Evolutionary conservation across 306 rosid genomes (phyloP).

Genomic region (Elaeagnus macrophylla): DNA sequence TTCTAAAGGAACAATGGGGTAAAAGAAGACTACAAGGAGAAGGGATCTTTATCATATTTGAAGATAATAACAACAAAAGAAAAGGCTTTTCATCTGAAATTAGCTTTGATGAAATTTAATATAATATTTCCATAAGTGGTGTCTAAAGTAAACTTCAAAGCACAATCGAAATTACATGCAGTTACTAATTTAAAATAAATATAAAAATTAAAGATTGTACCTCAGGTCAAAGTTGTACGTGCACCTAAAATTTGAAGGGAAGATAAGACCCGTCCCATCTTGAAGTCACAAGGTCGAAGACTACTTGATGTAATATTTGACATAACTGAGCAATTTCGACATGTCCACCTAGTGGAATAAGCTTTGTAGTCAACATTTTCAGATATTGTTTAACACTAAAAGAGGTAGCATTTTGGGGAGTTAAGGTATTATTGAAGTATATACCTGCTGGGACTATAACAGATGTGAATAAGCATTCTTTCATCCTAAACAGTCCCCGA

Average conservation of each 20-base stretch:
- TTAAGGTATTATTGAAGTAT: not conserved
- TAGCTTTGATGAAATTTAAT: no score
- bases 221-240: constrained; percentile 64
- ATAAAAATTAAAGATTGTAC: constrained; percentile 26
- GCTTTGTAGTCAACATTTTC: constrained; percentile 13
- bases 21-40: no score
- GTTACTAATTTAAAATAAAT: no score
- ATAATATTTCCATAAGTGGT: no score
- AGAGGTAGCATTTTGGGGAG: not conserved
- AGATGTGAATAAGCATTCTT: constrained; percentile 74
- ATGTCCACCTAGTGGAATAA: constrained; percentile 64
- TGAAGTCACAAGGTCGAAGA: constrained; percentile 86
- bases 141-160: no score
- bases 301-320: constrained; percentile 68
- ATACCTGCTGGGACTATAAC: constrained; percentile 81
- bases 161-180: no score
- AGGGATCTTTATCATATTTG: no score
- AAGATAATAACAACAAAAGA: no score
- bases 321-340: constrained; percentile 59
- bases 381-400: not conserved
- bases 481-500: constrained; percentile 45
- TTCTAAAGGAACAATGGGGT: no score
- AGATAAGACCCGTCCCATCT: constrained; percentile 69
- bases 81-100: no score
- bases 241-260: constrained; percentile 74